Base-by-base conservation (phyloP, 2,329 filamentous ascomycete genomes). In the Anisogramma anomala region DNA sequence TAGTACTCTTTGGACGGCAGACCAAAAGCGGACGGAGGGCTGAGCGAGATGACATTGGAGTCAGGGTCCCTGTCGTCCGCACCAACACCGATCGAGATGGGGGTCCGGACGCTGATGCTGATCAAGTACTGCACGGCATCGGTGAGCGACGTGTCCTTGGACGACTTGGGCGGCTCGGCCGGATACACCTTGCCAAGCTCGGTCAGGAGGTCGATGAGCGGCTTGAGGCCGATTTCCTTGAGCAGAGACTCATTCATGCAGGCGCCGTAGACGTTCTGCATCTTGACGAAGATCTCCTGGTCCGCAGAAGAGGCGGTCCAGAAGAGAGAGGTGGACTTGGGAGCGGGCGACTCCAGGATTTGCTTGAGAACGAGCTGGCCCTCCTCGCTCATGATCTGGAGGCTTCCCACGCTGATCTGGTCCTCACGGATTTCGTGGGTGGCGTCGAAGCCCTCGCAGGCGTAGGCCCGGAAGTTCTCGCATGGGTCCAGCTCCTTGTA, bases 401-500 rank as follows among this genome's bases (percentile, higher is more conserved):
- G 69, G 2, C 77, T 73, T 45, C 77, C 80, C 25, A 69, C 68
- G 49, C 70, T 68, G 25, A 72, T 68, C 47, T 78, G 72, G 52
- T 84, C 80, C 3, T 74, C 62, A 3, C 79, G 71, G 43, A 84
- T 68, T 51, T 82, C 78, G 58, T 83, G 72, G 8, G 64, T 67
- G 17, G 74, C 65, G 39, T 70, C 65, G 72, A 79, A 84, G 9
- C 79, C 79, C 41, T 76, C 78, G 50, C 80, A 84, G 15, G 77
- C 76, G 42, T 77, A 48, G 1, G 42, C 25, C 22, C 40, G 39
- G 45, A 85, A 85, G 52, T 83, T 60, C n/a, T 66, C 70, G 51
- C 81, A 85, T 1, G 81, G 73, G 53, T 84, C 77, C 28, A 84
- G 62, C 2, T 73, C 58, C 45, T 72, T 64, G 56, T 82, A 78